Evolutionary conservation across 2,329 filamentous ascomycete species (phyloP), one percentile per base, ranked within the genome.

Genomic region (Aspergillus sclerotialis): DNA sequence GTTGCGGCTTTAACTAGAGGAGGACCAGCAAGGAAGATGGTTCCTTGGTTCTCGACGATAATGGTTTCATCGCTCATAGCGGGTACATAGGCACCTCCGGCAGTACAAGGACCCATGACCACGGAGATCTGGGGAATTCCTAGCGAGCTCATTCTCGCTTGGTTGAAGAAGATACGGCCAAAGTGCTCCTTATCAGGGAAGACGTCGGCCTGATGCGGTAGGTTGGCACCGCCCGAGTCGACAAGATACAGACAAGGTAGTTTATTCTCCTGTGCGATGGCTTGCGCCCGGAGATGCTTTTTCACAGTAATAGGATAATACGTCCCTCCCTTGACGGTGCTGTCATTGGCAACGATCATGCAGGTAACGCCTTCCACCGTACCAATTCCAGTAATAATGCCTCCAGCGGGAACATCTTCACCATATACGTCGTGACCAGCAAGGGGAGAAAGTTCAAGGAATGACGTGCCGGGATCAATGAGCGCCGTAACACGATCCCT

Each of bases 41-140:
- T 89, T n/a, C 90, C 90, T 60, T 95, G 89, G 33, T 89, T 83
- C 54, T 87, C 80, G 25, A 96, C 92, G 45, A 98, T 96, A 61
- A 98, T 95, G 56, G 80, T 88, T 71, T 96, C 92, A 58, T 96
- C 92, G 40, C 84, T 90, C 90, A 98, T 96, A 52, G 86, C 87
- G 8, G 90, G 90, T 8, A 96, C 89, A 58, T 98, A 96, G 15
- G 90, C 90, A 30, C 90, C 90, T 32, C 90, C 90, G 2, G 90
- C 90, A 1, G 92, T 98, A 65, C 92, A 98, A 28, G 90, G 85
- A 1, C 90, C 90, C 90, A 98, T 95, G 30, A 98, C 90, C 2
- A 95, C 87, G 7, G 86, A 82, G 48, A 98, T 84, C 56, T 96
- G 90, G 1, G 90, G 90, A 42, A 96, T 94, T 4, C 88, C 87